Conservation (phyloP, 192 early-diverging fungal genomes). For the Jimgerdemannia flammicorona region DNA sequence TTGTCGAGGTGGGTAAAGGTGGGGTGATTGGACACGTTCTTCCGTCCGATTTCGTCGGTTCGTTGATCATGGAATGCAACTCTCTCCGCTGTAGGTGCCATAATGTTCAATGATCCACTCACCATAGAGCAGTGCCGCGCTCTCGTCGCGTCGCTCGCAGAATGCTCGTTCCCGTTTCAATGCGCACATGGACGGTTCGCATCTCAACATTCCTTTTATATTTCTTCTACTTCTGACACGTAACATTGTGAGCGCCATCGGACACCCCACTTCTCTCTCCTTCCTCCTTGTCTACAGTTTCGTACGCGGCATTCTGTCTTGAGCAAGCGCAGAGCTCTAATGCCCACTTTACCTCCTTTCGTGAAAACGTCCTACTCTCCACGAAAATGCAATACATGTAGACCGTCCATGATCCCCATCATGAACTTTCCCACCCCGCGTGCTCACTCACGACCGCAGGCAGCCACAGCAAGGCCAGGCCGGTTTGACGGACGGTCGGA, state of each 20-base stretch:
- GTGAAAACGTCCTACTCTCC: background rate
- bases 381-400: background rate
- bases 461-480: background rate
- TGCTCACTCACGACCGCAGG: background rate
- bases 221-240: background rate
- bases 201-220: background rate
- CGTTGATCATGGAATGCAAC: background rate
- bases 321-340: background rate
- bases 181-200: conserved; percentile 54
- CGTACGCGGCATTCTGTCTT: background rate
- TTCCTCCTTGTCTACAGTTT: too few relatives aligned
- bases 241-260: background rate
- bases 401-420: background rate
- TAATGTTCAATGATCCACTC: conserved; percentile 73
- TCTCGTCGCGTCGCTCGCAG: conserved; percentile 47
- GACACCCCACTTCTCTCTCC: too few relatives aligned
- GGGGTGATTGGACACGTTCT: background rate
- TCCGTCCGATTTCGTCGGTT: conserved; percentile 3
- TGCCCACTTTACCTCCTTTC: background rate
- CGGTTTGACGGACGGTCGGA: background rate
- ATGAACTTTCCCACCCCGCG: background rate
- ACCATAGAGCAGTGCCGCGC: conserved; percentile 38
- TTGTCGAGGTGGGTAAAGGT: conserved; percentile 44
- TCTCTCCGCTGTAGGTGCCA: conserved; percentile 43
- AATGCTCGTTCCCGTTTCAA: conserved; percentile 61